Conservation (phyloP, 805 yeast species). For the Sungouiella blattae region DNA sequence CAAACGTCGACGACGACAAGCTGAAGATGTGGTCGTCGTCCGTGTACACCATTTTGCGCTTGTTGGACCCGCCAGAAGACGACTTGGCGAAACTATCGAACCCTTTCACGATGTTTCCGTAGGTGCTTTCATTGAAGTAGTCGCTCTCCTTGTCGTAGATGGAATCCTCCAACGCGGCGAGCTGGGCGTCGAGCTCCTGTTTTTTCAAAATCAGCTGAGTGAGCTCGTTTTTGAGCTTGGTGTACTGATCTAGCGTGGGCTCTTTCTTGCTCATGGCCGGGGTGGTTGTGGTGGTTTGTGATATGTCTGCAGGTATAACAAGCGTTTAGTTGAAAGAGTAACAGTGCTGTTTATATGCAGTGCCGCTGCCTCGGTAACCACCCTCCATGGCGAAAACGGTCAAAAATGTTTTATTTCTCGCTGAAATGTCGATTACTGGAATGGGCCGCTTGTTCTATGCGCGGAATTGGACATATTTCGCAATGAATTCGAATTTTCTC, state of each 20-base stretch:
- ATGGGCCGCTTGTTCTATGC: no score
- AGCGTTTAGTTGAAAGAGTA: no score
- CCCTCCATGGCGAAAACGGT: no score
- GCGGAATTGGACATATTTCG: no score
- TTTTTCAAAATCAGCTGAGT: slow-evolving; percentile 60
- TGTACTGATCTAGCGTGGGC: slow-evolving; percentile 50
- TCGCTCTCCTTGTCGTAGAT: slow-evolving; percentile 75
- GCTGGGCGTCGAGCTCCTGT: slow-evolving; percentile 59
- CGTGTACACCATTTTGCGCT: slow-evolving; percentile 50
- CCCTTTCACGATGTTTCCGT: slow-evolving; percentile 87
- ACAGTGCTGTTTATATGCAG: no score
- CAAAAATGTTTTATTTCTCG: no score
- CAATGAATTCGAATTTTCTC: no score
- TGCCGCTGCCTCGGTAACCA: no score
- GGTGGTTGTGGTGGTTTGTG: not conserved
- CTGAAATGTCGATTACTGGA: no score
- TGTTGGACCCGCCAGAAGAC: slow-evolving; percentile 30
- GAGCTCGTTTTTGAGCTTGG: slow-evolving; percentile 60
- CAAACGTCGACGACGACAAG: slow-evolving; percentile 66
- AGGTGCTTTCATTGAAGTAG: slow-evolving; percentile 67
- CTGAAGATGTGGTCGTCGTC: slow-evolving; percentile 83
- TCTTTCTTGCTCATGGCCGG: slow-evolving; percentile 15
- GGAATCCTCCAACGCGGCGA: slow-evolving; percentile 66
- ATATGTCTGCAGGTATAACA: not conserved
- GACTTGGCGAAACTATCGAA: slow-evolving; percentile 74